Conservation (phyloP, 1,284 basidiomycete genomes). For the Puccinia triticina region DNA sequence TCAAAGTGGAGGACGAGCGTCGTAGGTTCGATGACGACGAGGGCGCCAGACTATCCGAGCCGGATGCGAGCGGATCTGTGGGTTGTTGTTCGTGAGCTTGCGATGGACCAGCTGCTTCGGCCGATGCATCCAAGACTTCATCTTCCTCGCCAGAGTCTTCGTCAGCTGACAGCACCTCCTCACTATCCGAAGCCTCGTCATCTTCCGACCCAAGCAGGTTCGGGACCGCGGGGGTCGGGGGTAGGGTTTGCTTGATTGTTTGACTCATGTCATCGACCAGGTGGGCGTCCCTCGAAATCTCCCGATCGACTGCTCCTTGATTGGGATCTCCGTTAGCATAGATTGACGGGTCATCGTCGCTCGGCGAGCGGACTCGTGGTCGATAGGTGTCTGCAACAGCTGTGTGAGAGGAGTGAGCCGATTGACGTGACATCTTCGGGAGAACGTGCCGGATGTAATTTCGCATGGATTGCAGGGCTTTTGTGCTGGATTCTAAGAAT, state of each 20-base stretch:
- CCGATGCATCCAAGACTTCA: conserved; percentile 10
- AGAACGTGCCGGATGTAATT: conserved; percentile 66
- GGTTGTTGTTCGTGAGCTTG: neutral
- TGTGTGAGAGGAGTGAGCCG: neutral
- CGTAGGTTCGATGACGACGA: neutral
- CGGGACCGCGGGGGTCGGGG: conserved; percentile 28
- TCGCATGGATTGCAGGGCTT: conserved; percentile 75
- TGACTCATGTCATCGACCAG: conserved; percentile 36
- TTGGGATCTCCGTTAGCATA: conserved; percentile 24
- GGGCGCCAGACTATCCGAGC: neutral
- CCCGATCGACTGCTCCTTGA: conserved; percentile 28
- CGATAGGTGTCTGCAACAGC: neutral
- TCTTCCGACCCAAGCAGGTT: conserved; percentile 9
- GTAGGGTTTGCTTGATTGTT: conserved; percentile 22
- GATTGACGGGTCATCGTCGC: conserved; percentile 16
- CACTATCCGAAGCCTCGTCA: conserved; percentile 18
- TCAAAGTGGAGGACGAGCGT: conserved; percentile 5
- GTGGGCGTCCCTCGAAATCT: conserved; percentile 40
- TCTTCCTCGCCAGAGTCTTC: conserved; percentile 16
- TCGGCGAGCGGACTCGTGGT: neutral
- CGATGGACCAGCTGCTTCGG: neutral
- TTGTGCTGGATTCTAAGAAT: conserved; percentile 73
- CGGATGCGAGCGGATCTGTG: neutral
- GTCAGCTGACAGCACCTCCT: conserved; percentile 27
- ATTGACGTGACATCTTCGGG: conserved; percentile 12